phyloP scores from a whole-genome alignment of 1,284 basidiomycete genomes.

The Cryptococcus floricola region DNA sequence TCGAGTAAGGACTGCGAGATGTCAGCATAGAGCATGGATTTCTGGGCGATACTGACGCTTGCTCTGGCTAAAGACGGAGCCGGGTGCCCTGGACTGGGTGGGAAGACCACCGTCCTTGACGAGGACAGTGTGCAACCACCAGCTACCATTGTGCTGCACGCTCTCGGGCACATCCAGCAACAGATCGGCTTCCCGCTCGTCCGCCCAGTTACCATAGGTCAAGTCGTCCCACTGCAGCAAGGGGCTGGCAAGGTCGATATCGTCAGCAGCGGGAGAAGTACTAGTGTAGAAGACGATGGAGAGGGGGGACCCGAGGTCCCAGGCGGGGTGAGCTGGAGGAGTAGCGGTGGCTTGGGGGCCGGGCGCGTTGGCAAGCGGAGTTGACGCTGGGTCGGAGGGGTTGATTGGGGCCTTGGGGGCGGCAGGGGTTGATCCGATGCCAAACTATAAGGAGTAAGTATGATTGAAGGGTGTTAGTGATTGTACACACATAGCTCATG shows the following conservation, averaged over 20 bases:
- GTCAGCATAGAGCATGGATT: conserved; percentile 3
- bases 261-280: conserved; percentile 41
- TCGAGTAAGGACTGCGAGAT: conserved; percentile 68
- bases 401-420: conserved; percentile 7
- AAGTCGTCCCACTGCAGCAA: conserved; percentile 66
- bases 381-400: conserved; percentile 6
- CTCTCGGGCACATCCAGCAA: conserved; percentile 71
- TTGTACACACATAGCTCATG: conserved; percentile 34
- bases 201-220: conserved; percentile 75
- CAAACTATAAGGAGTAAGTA: conserved; percentile 7
- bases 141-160: conserved; percentile 66
- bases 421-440: conserved; percentile 10
- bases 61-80: conserved; percentile 66
- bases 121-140: conserved; percentile 78
- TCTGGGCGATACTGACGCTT: conserved; percentile 61
- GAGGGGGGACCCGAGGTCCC: conserved; percentile 48
- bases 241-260: conserved; percentile 52
- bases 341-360: conserved; percentile 3
- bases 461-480: neutral
- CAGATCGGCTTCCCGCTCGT: conserved; percentile 62
- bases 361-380: conserved; percentile 2
- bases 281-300: conserved; percentile 69
- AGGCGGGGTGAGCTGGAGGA: conserved; percentile 34
- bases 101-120: conserved; percentile 60
- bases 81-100: conserved; percentile 59